Evolutionary conservation across 495 filamentous ascomycete genomes (phyloP).

Genomic region (Aspergillus bridgeri): DNA sequence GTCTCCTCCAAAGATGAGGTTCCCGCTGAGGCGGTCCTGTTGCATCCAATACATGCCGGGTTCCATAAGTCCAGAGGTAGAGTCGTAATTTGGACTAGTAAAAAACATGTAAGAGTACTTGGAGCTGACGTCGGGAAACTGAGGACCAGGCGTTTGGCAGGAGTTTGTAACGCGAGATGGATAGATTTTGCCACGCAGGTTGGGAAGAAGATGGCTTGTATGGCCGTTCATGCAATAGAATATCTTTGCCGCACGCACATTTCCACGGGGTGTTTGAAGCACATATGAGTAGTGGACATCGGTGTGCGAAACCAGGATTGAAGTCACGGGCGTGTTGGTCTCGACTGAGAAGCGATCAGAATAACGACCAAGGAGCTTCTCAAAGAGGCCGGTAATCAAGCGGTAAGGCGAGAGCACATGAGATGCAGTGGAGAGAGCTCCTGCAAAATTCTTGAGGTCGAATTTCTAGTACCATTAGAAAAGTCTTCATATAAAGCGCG

Average conservation of each 20-base stretch:
- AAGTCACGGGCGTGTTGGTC: background rate
- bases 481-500: no score
- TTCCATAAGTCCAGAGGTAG: conserved; percentile 33
- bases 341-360: background rate
- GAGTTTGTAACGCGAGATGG: background rate
- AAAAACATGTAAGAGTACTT: conserved; percentile 32
- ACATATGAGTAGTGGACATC: background rate
- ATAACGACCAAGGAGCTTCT: background rate
- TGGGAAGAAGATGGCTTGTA: background rate
- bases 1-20: conserved; percentile 49
- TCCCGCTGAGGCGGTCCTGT: conserved; percentile 53
- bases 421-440: background rate
- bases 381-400: background rate
- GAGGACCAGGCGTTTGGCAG: background rate
- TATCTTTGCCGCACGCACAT: background rate
- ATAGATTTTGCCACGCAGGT: background rate
- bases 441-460: background rate
- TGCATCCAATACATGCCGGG: conserved; percentile 75
- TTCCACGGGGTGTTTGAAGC: background rate
- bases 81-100: conserved; percentile 22
- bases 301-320: background rate
- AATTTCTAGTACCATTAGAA: background rate
- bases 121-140: background rate
- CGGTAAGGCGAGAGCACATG: background rate
- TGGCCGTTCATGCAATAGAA: background rate